Evolutionary conservation across 495 filamentous ascomycete genomes (phyloP).

Genomic region (Penicillium simplicissimum): DNA sequence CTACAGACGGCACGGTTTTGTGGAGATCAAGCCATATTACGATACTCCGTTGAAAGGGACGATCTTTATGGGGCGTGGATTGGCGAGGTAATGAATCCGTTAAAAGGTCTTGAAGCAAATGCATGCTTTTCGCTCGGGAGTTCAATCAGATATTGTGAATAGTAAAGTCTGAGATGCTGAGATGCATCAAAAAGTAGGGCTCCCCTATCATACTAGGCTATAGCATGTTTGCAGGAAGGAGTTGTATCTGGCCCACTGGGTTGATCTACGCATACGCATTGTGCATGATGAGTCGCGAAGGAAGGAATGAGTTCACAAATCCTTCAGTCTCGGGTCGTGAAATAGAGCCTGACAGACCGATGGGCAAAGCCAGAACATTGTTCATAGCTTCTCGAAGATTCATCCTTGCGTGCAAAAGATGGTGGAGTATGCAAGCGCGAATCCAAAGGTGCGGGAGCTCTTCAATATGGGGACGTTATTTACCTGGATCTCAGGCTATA

Average conservation of each 20-base stretch:
- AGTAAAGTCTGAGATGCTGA: too few relatives aligned
- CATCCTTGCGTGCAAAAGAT: constrained; percentile 42
- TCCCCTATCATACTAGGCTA: too few relatives aligned
- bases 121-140: too few relatives aligned
- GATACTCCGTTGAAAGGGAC: constrained; percentile 55
- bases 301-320: too few relatives aligned
- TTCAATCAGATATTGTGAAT: too few relatives aligned
- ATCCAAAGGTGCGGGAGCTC: constrained; percentile 58
- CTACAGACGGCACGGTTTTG: constrained; percentile 55
- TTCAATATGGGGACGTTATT: constrained; percentile 57
- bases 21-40: constrained; percentile 56
- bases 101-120: background rate
- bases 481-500: constrained; percentile 46
- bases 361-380: constrained; percentile 41
- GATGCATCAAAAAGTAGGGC: too few relatives aligned
- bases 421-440: constrained; percentile 41
- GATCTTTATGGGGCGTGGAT: constrained; percentile 39
- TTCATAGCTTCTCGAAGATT: constrained; percentile 50
- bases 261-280: too few relatives aligned
- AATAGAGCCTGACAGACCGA: constrained; percentile 41
- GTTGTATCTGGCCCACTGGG: too few relatives aligned
- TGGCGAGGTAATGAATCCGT: constrained; percentile 6
- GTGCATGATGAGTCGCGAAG: too few relatives aligned
- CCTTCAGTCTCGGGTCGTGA: too few relatives aligned
- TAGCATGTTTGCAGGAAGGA: too few relatives aligned